phyloP scores from a whole-genome alignment of 2,329 filamentous ascomycete species.

The Epichloe sp. region DNA sequence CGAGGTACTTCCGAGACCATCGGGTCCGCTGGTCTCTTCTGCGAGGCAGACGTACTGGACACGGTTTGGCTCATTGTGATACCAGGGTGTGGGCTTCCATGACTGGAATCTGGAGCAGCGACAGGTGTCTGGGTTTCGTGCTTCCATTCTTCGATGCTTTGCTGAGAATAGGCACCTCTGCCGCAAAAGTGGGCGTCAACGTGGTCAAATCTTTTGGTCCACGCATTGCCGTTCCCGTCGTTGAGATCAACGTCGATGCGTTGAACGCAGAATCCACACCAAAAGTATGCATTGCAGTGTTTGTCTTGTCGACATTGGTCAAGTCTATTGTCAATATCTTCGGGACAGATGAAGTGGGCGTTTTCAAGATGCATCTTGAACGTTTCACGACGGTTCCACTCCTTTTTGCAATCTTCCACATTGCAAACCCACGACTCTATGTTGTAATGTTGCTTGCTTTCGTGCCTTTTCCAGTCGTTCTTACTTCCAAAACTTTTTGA shows the following conservation, averaged over 20 bases:
- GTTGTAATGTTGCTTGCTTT: slow-evolving; percentile 64
- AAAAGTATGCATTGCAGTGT: slow-evolving; percentile 55
- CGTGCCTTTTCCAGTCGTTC: slow-evolving; percentile 88
- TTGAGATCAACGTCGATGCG: slow-evolving; percentile 40
- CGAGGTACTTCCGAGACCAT: background rate
- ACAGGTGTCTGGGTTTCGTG: slow-evolving; percentile 12
- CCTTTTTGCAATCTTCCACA: slow-evolving; percentile 40
- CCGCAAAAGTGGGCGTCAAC: slow-evolving; percentile 61
- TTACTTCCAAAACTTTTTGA: slow-evolving; percentile 71
- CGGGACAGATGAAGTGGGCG: slow-evolving; percentile 26
- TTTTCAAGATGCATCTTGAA: slow-evolving; percentile 50
- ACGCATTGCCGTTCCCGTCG: slow-evolving; percentile 29
- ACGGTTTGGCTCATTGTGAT: background rate
- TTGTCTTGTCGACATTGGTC: slow-evolving; percentile 47
- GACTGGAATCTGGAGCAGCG: background rate
- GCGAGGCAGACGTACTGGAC: background rate
- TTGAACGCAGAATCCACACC: slow-evolving; percentile 71
- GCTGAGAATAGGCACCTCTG: slow-evolving; percentile 24
- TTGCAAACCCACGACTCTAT: slow-evolving; percentile 61
- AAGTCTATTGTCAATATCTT: slow-evolving; percentile 28
- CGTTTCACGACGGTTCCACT: slow-evolving; percentile 43
- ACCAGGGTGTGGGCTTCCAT: slow-evolving; percentile 7
- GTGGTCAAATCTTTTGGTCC: slow-evolving; percentile 50
- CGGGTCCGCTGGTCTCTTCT: background rate
- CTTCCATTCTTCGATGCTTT: slow-evolving; percentile 43